Evolutionary conservation across 345 rosid species (phyloP).

Genomic region (Lepidium africanum): DNA sequence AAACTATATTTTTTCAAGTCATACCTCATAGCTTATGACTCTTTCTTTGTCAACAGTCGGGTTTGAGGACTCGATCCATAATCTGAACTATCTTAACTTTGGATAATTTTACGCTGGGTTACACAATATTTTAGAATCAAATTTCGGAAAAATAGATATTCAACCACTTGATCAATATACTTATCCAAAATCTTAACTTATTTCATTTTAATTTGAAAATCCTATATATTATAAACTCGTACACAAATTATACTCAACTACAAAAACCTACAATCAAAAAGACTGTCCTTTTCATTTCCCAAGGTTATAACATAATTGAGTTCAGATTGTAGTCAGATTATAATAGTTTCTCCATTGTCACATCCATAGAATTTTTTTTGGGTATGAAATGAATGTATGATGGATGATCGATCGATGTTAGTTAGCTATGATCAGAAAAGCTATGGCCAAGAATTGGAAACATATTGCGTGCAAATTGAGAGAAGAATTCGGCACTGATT

Average conservation of each 20-base stretch:
- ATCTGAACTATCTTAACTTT: no score
- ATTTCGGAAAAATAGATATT: no score
- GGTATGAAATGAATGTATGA: not conserved
- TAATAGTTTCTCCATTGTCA: not conserved
- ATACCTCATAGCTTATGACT: no score
- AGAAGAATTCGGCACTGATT: constrained; percentile 16
- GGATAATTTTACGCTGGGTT: no score
- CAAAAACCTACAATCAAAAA: not conserved
- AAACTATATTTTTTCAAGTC: no score
- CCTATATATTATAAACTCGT: not conserved
- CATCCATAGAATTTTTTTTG: not conserved
- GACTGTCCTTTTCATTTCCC: no score
- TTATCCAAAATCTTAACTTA: no score
- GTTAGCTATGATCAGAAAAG: not conserved
- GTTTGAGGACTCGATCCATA: no score
- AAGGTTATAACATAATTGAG: not conserved
- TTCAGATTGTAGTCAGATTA: not conserved
- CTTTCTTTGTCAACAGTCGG: no score
- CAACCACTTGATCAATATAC: no score
- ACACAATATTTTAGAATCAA: no score
- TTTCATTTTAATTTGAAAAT: no score
- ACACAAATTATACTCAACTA: not conserved
- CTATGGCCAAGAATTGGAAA: not conserved
- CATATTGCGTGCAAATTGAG: constrained; percentile 19
- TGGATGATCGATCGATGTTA: not conserved